These are phyloP conservation scores for Candida sanyiensis DNA, from an alignment of 805 yeast species.

Conservation along the genomic window DNA sequence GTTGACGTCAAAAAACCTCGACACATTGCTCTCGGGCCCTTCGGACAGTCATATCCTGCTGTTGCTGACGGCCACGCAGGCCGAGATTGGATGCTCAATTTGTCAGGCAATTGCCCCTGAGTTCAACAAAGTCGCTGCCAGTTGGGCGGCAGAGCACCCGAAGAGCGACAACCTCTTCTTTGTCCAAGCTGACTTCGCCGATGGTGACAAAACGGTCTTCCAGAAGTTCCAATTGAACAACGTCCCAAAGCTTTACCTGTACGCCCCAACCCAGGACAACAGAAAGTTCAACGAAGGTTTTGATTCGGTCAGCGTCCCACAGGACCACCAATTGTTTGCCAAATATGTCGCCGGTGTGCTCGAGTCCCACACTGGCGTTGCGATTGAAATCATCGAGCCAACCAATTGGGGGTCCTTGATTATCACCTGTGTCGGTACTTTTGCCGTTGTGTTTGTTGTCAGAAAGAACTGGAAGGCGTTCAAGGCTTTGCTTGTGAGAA, in stretches of 20 bases:
- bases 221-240: constrained; percentile 45
- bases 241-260: constrained; percentile 73
- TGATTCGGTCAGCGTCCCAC: constrained; percentile 29
- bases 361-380: constrained; percentile 17
- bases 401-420: constrained; percentile 33
- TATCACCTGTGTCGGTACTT: constrained; percentile 30
- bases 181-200: constrained; percentile 66
- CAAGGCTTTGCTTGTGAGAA: constrained; percentile 38
- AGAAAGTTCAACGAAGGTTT: constrained; percentile 29
- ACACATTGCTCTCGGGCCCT: constrained; percentile 50
- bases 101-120: constrained; percentile 70
- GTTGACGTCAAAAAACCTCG: constrained; percentile 57
- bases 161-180: constrained; percentile 55
- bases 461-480: constrained; percentile 33
- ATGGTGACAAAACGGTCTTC: constrained; percentile 44
- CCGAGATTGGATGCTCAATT: constrained; percentile 68
- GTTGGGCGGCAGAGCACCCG: constrained; percentile 59
- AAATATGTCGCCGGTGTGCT: constrained; percentile 26
- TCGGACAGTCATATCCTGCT: constrained; percentile 66
- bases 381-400: constrained; percentile 30
- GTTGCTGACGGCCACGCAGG: constrained; percentile 66
- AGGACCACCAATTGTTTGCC: constrained; percentile 28
- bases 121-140: constrained; percentile 51
- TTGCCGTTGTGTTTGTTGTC: constrained; percentile 25
- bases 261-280: constrained; percentile 46